Evolutionary conservation across 2,329 filamentous ascomycete genomes (phyloP).

Genomic region (Stylonectria norvegica): DNA sequence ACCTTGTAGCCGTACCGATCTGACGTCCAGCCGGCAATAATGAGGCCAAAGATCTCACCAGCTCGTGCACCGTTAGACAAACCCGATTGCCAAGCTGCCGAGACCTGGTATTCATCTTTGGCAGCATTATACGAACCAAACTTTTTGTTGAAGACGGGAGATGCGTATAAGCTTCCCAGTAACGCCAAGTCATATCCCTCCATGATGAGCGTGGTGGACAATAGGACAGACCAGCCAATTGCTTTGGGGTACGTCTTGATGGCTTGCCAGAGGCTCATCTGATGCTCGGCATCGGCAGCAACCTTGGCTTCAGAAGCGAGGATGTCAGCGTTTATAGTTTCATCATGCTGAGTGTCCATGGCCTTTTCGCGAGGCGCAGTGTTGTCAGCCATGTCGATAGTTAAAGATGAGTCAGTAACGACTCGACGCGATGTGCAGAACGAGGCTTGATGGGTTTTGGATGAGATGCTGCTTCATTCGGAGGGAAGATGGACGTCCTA

Average conservation of each 20-base stretch:
- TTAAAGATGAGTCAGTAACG: neutral
- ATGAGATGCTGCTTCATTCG: neutral
- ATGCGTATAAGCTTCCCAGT: conserved; percentile 48
- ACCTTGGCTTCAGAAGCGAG: conserved; percentile 38
- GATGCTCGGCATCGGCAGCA: conserved; percentile 39
- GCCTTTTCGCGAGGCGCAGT: conserved; percentile 16
- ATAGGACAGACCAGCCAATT: conserved; percentile 45
- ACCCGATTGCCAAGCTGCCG: conserved; percentile 55
- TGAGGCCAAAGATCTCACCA: conserved; percentile 54
- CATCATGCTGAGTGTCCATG: conserved; percentile 24
- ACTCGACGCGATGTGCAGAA: neutral
- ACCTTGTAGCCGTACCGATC: conserved; percentile 50
- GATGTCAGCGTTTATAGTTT: conserved; percentile 19
- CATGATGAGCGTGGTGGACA: conserved; percentile 48
- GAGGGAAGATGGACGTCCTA: conserved; percentile 3
- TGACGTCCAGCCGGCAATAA: conserved; percentile 50
- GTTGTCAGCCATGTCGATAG: conserved; percentile 23
- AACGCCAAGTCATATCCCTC: conserved; percentile 50
- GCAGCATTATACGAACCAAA: conserved; percentile 39
- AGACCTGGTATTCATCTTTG: conserved; percentile 43
- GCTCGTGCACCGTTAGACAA: conserved; percentile 51
- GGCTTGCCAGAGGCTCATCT: conserved; percentile 40
- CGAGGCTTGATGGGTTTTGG: neutral
- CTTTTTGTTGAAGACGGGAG: conserved; percentile 41
- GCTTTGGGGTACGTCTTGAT: conserved; percentile 45